Percentiles rank a stretch among this genome's conserved stretches.
Conservation (phyloP, 2,329 filamentous ascomycete genomes). For the Pseudogymnoascus sp. region DNA sequence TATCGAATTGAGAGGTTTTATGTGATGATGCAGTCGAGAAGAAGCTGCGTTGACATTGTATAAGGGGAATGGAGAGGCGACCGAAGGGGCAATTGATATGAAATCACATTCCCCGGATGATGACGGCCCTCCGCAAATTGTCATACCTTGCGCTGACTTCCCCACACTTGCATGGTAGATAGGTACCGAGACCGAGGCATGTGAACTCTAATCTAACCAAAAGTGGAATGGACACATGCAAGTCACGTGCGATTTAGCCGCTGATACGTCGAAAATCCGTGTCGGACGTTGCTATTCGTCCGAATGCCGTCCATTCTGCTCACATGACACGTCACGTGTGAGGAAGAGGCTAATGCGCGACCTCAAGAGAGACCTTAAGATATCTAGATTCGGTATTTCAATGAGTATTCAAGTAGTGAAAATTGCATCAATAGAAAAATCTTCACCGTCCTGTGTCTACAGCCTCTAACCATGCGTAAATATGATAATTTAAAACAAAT, state of each 20-base stretch:
- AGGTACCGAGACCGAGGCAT: slow-evolving; percentile 4
- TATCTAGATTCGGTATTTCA: background rate
- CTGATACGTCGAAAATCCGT: background rate
- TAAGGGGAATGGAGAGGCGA: background rate
- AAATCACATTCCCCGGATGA: slow-evolving; percentile 2
- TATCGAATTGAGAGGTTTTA: background rate
- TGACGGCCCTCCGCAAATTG: background rate
- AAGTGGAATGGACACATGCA: background rate
- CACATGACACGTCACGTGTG: background rate
- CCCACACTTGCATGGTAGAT: background rate
- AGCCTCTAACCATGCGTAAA: background rate
- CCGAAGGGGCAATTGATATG: background rate
- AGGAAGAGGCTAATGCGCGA: background rate
- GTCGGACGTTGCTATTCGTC: background rate
- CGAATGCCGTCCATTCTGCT: background rate
- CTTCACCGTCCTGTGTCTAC: background rate
- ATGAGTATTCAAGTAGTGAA: background rate
- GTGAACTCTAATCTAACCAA: background rate
- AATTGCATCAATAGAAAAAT: background rate
- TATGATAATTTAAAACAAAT: slow-evolving; percentile 3
- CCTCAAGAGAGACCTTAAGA: background rate
- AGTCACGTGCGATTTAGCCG: background rate
- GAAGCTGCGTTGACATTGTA: background rate
- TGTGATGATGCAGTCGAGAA: background rate
- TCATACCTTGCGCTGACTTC: background rate